Evolutionary conservation across 257 asterid genomes (phyloP), one percentile per base, ranked within the genome.

Genomic region (Ocimum tenuiflorum): DNA sequence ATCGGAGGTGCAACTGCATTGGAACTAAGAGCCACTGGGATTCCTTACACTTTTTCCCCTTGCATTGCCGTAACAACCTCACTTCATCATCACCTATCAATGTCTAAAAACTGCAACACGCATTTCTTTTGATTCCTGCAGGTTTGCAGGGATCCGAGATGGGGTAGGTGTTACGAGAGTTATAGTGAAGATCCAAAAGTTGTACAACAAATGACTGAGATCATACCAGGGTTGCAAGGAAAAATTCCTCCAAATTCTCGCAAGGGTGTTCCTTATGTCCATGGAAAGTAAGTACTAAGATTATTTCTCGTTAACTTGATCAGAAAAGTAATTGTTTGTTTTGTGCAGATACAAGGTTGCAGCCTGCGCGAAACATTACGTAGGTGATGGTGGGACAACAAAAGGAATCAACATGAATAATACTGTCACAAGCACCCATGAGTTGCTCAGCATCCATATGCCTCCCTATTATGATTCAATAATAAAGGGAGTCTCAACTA

Each of bases 341-440:
- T 12, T 67, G n/a, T 50, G 53, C 72, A 78, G 86, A 29, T 0
- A 67, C 7, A 81, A 81, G 53, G 86, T 81, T 27, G 77, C 65
- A 22, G 80, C 86, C 0, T 75, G 82, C 39, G 81, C 83, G 29
- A 81, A 81, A 39, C 82, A 81, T 67, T 81, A 75, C 10, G 83
- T 81, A 19, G 86, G 83, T 4, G 86, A 81, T 60, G 86, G 86
- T 62, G 86, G 86, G 56, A 81, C 86, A 11, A 76, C 76, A 1
- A 47, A 61, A 47, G 86, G 84, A 59, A 76, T 78, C 42, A 81
- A 81, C 27, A 41, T 38, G 65, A 81, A 81, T 38, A 22, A 81
- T 49, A 78, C 82, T 0, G 68, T 59, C 49, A 63, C 60, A 8
- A 76, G 73, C 75, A 31, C 18, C 22, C 78, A 76, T 29, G 71